Conservation (phyloP, 2,329 filamentous ascomycete genomes). For the Ophiostoma ips region DNA sequence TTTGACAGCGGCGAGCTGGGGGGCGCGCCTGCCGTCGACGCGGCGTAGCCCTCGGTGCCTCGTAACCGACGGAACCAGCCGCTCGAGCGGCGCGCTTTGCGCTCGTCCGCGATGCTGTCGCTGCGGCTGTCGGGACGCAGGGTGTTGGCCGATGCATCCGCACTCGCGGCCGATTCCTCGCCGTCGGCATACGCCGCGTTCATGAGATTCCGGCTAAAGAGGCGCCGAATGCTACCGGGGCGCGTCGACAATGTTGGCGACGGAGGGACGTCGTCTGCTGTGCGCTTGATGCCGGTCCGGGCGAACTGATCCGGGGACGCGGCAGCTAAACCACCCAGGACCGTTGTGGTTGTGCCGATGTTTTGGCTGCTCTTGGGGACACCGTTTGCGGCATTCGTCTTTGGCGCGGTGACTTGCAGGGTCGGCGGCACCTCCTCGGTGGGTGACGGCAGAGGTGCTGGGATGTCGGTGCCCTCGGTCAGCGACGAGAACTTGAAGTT, state of each 20-base stretch:
- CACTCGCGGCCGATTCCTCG: slow-evolving; percentile 12
- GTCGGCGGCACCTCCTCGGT: slow-evolving; percentile 31
- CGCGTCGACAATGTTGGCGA: slow-evolving; percentile 39
- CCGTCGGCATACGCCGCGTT: slow-evolving; percentile 38
- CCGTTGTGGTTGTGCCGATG: slow-evolving; percentile 12
- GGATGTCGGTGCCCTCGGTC: slow-evolving; percentile 48
- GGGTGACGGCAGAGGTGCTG: slow-evolving; percentile 42
- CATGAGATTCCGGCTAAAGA: slow-evolving; percentile 42
- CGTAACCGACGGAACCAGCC: slow-evolving; percentile 46
- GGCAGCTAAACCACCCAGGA: too few species aligned
- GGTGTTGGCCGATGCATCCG: slow-evolving; percentile 18
- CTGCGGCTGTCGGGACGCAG: slow-evolving; percentile 36
- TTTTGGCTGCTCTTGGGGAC: slow-evolving; percentile 13
- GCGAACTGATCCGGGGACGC: slow-evolving; percentile 18
- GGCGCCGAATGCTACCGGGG: slow-evolving; percentile 41
- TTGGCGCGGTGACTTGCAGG: slow-evolving; percentile 5
- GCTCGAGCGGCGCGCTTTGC: slow-evolving; percentile 40
- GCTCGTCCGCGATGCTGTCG: slow-evolving; percentile 35
- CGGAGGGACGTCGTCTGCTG: slow-evolving; percentile 35
- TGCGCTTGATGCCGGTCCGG: slow-evolving; percentile 31
- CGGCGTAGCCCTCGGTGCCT: slow-evolving; percentile 14
- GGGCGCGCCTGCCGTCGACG: neutral
- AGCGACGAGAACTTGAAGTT: slow-evolving; percentile 45
- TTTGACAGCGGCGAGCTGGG: slow-evolving; percentile 18
- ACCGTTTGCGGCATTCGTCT: slow-evolving; percentile 6